Evolutionary conservation across 306 rosid species (phyloP).

Genomic region (Canavalia gladiata): DNA sequence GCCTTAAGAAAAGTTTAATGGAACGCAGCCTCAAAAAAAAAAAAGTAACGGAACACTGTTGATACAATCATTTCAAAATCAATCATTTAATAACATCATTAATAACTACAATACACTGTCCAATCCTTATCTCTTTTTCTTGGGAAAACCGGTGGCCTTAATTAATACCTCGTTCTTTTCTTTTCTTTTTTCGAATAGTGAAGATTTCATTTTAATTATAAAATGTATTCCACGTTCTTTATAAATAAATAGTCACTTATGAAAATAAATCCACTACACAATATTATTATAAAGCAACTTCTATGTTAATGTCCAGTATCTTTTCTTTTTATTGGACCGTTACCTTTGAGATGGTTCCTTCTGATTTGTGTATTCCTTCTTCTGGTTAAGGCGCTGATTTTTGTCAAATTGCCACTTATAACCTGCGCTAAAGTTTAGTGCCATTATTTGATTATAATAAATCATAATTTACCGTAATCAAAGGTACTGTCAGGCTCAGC

Average conservation of each 20-base stretch:
- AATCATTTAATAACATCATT: slow-evolving; percentile 19
- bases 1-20: not conserved
- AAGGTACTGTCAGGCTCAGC: slow-evolving; percentile 19
- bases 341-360: not conserved
- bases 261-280: no score
- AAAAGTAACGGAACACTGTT: not conserved
- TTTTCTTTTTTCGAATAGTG: not conserved
- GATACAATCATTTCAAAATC: slow-evolving; percentile 19
- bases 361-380: slow-evolving; percentile 3
- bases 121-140: slow-evolving; percentile 7
- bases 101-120: not conserved
- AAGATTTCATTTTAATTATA: not conserved
- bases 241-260: no score
- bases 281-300: not conserved
- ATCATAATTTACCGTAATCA: not conserved
- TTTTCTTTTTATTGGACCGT: not conserved
- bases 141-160: not conserved
- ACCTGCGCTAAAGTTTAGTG: not conserved
- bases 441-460: not conserved
- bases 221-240: not conserved
- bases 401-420: slow-evolving; percentile 10
- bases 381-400: slow-evolving; percentile 8
- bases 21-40: no score
- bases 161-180: not conserved
- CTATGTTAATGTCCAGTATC: not conserved